phyloP scores from a whole-genome alignment of 2,329 filamentous ascomycete genomes.

The Trichoderma sp. region DNA sequence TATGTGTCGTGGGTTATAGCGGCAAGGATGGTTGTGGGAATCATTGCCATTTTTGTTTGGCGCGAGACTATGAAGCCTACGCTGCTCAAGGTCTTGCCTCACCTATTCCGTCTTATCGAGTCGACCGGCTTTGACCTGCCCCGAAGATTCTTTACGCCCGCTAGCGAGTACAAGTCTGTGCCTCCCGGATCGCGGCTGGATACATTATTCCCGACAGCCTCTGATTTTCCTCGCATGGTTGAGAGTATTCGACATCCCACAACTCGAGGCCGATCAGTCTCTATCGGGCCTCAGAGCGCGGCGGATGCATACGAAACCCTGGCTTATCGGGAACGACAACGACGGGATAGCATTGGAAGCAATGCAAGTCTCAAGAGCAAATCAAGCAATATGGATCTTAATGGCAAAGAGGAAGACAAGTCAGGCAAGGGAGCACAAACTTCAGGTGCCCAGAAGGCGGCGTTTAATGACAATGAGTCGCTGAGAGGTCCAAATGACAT shows the following conservation, averaged over 20 bases:
- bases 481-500: conserved; percentile 69
- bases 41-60: conserved; percentile 85
- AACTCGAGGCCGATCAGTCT: conserved; percentile 72
- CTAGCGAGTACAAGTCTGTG: conserved; percentile 85
- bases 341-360: conserved; percentile 55
- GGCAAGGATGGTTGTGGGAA: conserved; percentile 72
- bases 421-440: conserved; percentile 40
- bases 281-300: conserved; percentile 89
- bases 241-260: conserved; percentile 75
- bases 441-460: conserved; percentile 46
- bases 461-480: conserved; percentile 63
- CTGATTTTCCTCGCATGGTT: conserved; percentile 78
- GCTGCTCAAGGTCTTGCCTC: conserved; percentile 74
- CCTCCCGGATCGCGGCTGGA: conserved; percentile 67
- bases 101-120: conserved; percentile 83
- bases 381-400: conserved; percentile 43
- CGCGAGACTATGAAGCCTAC: conserved; percentile 84
- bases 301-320: conserved; percentile 95
- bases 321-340: conserved; percentile 73
- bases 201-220: conserved; percentile 86
- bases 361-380: conserved; percentile 48
- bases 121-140: conserved; percentile 76
- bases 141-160: conserved; percentile 84
- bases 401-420: conserved; percentile 39
- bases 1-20: conserved; percentile 65